Evolutionary conservation across 768 basidiomycete species (phyloP).

Genomic region (Lactifluus echinatus): DNA sequence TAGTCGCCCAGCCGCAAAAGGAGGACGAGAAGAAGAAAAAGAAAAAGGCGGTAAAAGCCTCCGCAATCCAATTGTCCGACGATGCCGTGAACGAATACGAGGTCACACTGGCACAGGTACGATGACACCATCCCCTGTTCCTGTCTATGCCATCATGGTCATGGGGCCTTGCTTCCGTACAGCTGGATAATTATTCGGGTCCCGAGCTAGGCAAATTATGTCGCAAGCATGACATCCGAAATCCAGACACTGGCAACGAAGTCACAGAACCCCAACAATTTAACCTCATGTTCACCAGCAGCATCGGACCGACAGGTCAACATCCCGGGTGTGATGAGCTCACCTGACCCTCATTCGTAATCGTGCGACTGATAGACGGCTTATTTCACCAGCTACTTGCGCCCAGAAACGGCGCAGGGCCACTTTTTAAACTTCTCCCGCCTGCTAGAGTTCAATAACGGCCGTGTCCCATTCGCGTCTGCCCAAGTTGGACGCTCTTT

Average conservation of each 20-base stretch:
- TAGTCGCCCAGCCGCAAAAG: conserved; percentile 46
- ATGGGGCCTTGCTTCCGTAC: conserved; percentile 12
- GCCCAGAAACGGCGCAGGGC: conserved; percentile 96
- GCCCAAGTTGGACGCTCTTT: conserved; percentile 95
- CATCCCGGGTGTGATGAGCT: conserved; percentile 73
- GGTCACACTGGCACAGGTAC: conserved; percentile 75
- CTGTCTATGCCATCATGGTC: conserved; percentile 8
- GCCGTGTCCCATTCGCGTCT: conserved; percentile 91
- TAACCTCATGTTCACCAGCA: conserved; percentile 98
- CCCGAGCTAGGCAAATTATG: conserved; percentile 84
- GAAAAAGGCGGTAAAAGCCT: conserved; percentile 71
- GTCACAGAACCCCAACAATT: conserved; percentile 90
- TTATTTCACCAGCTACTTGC: conserved; percentile 60
- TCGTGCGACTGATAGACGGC: not conserved
- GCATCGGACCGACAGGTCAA: conserved; percentile 96
- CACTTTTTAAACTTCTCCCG: conserved; percentile 99
- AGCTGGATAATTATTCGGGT: conserved; percentile 94
- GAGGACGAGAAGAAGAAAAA: conserved; percentile 59
- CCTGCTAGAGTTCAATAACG: conserved; percentile 96
- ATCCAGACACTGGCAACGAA: conserved; percentile 89
- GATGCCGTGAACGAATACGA: conserved; percentile 71
- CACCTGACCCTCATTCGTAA: not conserved
- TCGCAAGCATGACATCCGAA: conserved; percentile 66
- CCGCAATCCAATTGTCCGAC: conserved; percentile 67
- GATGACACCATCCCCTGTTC: conserved; percentile 24